phyloP scores from a whole-genome alignment of 495 filamentous ascomycete genomes.

The Usnea hakonensis region DNA sequence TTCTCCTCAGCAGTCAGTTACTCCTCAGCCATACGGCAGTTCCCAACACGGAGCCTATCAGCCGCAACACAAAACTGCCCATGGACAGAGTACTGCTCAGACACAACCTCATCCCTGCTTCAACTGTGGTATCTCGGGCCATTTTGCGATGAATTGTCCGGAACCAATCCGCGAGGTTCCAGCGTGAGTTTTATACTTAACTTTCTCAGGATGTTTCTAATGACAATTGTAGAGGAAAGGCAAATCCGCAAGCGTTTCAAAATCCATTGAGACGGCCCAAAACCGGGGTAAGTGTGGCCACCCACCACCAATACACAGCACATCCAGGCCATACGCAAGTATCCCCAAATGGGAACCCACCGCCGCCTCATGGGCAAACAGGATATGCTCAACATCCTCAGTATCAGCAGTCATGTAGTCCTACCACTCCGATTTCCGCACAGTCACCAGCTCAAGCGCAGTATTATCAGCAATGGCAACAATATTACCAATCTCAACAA shows the following conservation, averaged over 20 bases:
- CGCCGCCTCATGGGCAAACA: slow-evolving; percentile 18
- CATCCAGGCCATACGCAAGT: slow-evolving; percentile 14
- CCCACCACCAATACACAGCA: slow-evolving; percentile 31
- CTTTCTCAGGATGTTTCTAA: slow-evolving; percentile 8
- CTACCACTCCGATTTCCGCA: slow-evolving; percentile 22
- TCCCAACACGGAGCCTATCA: slow-evolving; percentile 9
- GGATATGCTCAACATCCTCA: slow-evolving; percentile 25
- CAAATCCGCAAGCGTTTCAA: slow-evolving; percentile 15
- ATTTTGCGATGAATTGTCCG: slow-evolving; percentile 41
- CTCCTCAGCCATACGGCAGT: slow-evolving; percentile 9
- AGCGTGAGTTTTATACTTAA: slow-evolving; percentile 44
- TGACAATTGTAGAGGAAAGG: slow-evolving; percentile 4
- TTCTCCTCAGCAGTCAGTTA: slow-evolving; percentile 4
- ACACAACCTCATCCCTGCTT: slow-evolving; percentile 32
- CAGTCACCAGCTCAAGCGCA: slow-evolving; percentile 23
- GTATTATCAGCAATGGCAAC: slow-evolving; percentile 18
- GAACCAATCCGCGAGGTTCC: slow-evolving; percentile 42
- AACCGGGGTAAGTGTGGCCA: slow-evolving; percentile 33
- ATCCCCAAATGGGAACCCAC: slow-evolving; percentile 15
- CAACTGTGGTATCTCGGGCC: slow-evolving; percentile 36
- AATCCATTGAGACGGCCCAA: slow-evolving; percentile 13
- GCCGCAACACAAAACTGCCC: slow-evolving; percentile 2
- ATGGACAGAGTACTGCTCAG: slow-evolving; percentile 3
- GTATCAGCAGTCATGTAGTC: slow-evolving; percentile 20
- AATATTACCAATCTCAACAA: slow-evolving; percentile 20